Evolutionary conservation across 495 filamentous ascomycete genomes (phyloP).

Genomic region (Bryoglossum gracile): DNA sequence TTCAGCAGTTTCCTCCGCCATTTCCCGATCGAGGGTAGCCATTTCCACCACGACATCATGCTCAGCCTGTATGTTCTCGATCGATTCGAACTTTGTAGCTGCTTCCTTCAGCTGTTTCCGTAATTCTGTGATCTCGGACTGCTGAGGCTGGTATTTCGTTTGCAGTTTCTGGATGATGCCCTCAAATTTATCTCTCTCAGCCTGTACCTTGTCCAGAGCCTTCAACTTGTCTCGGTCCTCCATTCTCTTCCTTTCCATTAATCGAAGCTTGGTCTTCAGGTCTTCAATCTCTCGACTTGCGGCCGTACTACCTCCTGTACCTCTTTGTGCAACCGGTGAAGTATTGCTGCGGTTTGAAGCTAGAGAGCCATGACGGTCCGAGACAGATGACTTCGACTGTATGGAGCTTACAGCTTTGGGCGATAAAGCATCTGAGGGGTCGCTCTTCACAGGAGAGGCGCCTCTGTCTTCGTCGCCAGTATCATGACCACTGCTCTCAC

Average conservation of each 20-base stretch:
- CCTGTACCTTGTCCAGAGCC: constrained; percentile 63
- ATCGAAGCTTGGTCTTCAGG: constrained; percentile 66
- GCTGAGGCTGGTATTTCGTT: constrained; percentile 79
- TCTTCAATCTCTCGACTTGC: constrained; percentile 66
- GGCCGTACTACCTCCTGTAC: constrained; percentile 29
- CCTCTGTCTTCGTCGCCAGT: constrained; percentile 26
- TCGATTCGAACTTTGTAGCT: constrained; percentile 55
- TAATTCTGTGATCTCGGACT: constrained; percentile 70
- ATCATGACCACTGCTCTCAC: constrained; percentile 29
- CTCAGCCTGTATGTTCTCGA: constrained; percentile 68
- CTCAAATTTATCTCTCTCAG: constrained; percentile 81
- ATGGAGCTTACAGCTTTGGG: constrained; percentile 42
- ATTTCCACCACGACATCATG: constrained; percentile 82
- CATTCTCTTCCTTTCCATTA: constrained; percentile 72
- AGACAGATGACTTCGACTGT: constrained; percentile 35
- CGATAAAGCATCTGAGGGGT: constrained; percentile 33
- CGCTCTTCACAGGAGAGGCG: constrained; percentile 19
- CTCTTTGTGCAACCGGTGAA: constrained; percentile 23
- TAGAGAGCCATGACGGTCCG: constrained; percentile 36
- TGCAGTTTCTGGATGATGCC: constrained; percentile 86
- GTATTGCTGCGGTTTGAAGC: constrained; percentile 26
- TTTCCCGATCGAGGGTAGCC: constrained; percentile 83
- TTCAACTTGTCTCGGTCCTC: constrained; percentile 90
- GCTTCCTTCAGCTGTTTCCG: constrained; percentile 71
- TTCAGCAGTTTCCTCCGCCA: constrained; percentile 92